phyloP scores from a whole-genome alignment of 257 asterid species.

The Datura wrightii region DNA sequence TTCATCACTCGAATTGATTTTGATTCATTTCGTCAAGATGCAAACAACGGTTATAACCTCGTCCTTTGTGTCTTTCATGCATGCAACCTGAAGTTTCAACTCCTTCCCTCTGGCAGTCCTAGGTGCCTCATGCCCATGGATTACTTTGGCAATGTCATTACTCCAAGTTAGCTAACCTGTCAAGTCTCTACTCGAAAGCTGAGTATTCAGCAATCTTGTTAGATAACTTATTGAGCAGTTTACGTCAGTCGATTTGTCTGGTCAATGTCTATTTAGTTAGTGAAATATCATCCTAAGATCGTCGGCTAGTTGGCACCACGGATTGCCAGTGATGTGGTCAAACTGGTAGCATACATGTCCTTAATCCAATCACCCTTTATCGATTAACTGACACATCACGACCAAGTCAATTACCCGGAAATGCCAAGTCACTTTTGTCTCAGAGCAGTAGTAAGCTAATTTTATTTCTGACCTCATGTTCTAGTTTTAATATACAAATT shows the following conservation, averaged over 20 bases:
- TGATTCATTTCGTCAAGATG: not conserved
- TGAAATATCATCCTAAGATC: not conserved
- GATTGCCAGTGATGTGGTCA: constrained; percentile 20
- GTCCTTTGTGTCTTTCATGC: not conserved
- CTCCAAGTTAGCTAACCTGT: constrained; percentile 14
- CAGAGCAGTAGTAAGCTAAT: not conserved
- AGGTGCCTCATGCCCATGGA: constrained; percentile 21
- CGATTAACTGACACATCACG: not conserved
- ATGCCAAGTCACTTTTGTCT: not conserved
- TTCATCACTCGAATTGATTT: not conserved
- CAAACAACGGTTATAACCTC: not conserved
- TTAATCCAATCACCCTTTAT: not conserved
- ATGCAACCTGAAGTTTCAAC: not conserved
- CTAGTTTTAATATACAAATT: not conserved
- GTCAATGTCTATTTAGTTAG: not conserved
- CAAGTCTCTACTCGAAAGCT: not conserved
- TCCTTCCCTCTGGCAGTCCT: not conserved
- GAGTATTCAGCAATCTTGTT: not conserved
- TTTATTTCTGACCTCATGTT: not conserved
- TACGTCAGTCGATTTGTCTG: not conserved
- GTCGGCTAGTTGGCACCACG: not conserved
- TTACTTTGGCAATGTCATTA: not conserved
- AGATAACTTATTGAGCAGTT: not conserved
- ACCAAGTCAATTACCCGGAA: not conserved
- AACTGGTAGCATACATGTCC: constrained; percentile 20